A percentile compares a stretch with the other conserved stretches of the same genome.
Conservation (phyloP, 2,329 filamentous ascomycete species). For the Scedosporium minutisporum region DNA sequence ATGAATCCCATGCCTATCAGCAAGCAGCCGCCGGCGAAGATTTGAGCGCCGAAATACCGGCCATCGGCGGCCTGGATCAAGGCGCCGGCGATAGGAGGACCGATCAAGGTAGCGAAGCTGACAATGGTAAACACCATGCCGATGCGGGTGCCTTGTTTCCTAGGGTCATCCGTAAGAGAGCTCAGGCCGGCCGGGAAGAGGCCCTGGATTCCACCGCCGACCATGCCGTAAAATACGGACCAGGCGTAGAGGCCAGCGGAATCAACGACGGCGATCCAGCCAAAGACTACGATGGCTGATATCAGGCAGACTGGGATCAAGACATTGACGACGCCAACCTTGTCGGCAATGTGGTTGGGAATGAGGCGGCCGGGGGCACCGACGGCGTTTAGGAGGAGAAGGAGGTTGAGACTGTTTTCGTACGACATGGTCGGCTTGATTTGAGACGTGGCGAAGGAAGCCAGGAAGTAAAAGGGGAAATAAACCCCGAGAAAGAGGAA, state of each 20-base stretch:
- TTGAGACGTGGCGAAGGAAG: constrained; percentile 34
- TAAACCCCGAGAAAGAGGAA: constrained; percentile 40
- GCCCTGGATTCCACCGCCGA: constrained; percentile 50
- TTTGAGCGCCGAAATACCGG: constrained; percentile 36
- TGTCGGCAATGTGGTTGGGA: constrained; percentile 50
- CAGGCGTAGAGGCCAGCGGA: constrained; percentile 49
- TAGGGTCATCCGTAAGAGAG: constrained; percentile 39
- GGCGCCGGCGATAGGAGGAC: constrained; percentile 41
- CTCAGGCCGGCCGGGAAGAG: constrained; percentile 48
- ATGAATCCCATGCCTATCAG: constrained; percentile 31
- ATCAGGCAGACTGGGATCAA: constrained; percentile 38
- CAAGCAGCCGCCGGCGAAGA: constrained; percentile 34
- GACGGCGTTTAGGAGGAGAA: constrained; percentile 56
- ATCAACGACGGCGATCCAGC: constrained; percentile 48
- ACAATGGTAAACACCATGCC: constrained; percentile 50
- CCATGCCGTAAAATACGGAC: constrained; percentile 53
- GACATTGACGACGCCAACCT: constrained; percentile 49
- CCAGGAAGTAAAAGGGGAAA: constrained; percentile 50
- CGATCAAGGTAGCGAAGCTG: constrained; percentile 42
- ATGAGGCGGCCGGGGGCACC: constrained; percentile 48
- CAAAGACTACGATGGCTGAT: constrained; percentile 35
- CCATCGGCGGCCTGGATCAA: constrained; percentile 33
- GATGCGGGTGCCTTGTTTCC: constrained; percentile 43
- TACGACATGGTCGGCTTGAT: constrained; percentile 30
- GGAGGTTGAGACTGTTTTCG: constrained; percentile 45